These are phyloP conservation scores for Xylaria multiplex DNA, from an alignment of 2,329 filamentous ascomycete genomes.

Conservation along the genomic window DNA sequence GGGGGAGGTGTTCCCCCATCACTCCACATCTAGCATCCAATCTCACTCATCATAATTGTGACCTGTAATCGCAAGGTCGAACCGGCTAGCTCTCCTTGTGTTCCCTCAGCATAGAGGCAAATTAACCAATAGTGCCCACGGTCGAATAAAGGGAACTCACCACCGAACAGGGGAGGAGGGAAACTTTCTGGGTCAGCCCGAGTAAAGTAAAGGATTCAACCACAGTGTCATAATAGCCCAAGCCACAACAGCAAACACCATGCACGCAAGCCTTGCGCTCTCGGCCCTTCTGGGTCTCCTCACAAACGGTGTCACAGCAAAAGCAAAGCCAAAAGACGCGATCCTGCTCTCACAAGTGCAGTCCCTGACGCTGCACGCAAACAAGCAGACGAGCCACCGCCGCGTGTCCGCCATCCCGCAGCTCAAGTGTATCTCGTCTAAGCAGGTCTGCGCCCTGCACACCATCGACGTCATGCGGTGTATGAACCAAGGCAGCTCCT, in stretches of 20 bases:
- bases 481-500: slow-evolving; percentile 83
- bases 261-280: slow-evolving; percentile 29
- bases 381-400: slow-evolving; percentile 75
- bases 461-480: slow-evolving; percentile 86
- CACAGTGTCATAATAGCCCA: background rate
- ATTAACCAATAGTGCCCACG: too few relatives aligned
- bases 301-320: slow-evolving; percentile 34
- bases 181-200: background rate
- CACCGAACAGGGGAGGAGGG: background rate
- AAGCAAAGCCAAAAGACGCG: slow-evolving; percentile 58
- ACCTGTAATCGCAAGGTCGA: background rate
- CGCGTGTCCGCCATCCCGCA: slow-evolving; percentile 81
- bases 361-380: slow-evolving; percentile 77
- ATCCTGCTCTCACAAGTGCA: slow-evolving; percentile 72
- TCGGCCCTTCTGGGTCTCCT: slow-evolving; percentile 42
- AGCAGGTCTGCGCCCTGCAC: slow-evolving; percentile 73
- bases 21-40: background rate
- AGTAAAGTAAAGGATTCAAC: background rate
- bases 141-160: background rate
- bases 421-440: slow-evolving; percentile 78
- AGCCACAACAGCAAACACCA: slow-evolving; percentile 13
- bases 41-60: background rate
- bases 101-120: background rate
- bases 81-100: background rate
- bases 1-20: background rate